Percentiles rank a stretch among this genome's conserved stretches.
Evolutionary conservation across 1,284 basidiomycete species (phyloP).

Genomic region (Ustilago esculenta): DNA sequence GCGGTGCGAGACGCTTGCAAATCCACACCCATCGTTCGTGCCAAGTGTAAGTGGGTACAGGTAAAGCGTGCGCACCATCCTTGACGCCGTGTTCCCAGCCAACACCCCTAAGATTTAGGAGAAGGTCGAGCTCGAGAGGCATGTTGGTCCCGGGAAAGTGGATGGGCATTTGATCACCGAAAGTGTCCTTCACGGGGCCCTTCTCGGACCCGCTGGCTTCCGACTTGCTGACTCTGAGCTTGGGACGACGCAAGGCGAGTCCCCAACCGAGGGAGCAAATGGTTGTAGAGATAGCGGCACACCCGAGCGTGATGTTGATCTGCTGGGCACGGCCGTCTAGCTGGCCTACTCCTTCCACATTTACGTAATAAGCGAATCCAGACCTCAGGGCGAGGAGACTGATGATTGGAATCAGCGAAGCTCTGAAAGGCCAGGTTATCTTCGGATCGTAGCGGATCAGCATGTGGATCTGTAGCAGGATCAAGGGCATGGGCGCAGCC

Average conservation of each 20-base stretch:
- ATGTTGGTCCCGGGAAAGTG: slow-evolving; percentile 32
- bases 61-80: slow-evolving; percentile 16
- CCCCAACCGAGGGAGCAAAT: slow-evolving; percentile 20
- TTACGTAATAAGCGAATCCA: slow-evolving; percentile 21
- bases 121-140: slow-evolving; percentile 38
- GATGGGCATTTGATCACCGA: slow-evolving; percentile 11
- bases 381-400: slow-evolving; percentile 15
- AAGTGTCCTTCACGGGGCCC: neutral
- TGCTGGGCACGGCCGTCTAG: slow-evolving; percentile 24
- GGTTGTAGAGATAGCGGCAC: slow-evolving; percentile 9
- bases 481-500: slow-evolving; percentile 3
- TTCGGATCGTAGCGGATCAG: slow-evolving; percentile 24
- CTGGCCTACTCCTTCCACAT: slow-evolving; percentile 14
- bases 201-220: neutral
- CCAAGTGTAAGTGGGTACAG: slow-evolving; percentile 7
- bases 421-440: slow-evolving; percentile 14
- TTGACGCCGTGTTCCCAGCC: slow-evolving; percentile 48
- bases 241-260: slow-evolving; percentile 4
- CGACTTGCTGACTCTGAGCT: slow-evolving; percentile 6
- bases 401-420: slow-evolving; percentile 24
- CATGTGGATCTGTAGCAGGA: slow-evolving; percentile 35
- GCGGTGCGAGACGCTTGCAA: neutral
- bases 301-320: slow-evolving; percentile 20
- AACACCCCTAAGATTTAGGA: slow-evolving; percentile 32
- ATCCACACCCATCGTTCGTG: slow-evolving; percentile 17